A percentile compares a stretch with the other conserved stretches of the same genome.
These are phyloP conservation scores for Ceratocystis diversiconidia DNA, from an alignment of 2,329 filamentous ascomycete species.

Conservation along the genomic window DNA sequence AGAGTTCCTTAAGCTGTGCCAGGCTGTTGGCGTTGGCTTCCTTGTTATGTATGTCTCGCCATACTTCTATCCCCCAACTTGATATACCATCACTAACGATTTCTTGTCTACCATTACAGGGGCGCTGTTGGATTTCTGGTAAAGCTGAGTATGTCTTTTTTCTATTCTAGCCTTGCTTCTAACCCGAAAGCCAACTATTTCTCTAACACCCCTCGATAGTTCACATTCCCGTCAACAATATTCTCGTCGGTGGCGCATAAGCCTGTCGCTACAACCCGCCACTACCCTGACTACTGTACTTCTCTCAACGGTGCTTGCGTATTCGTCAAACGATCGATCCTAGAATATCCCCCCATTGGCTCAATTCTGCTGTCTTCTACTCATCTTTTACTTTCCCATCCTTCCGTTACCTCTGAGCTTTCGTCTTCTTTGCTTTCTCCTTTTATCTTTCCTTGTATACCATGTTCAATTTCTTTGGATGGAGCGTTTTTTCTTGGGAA, in stretches of 20 bases:
- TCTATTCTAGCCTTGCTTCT: background rate
- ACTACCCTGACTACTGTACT: too few relatives aligned
- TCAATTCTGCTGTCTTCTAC: background rate
- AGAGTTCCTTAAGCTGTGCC: conserved; percentile 33
- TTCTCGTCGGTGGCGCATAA: conserved; percentile 53
- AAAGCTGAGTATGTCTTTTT: conserved; percentile 44
- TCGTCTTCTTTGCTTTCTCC: background rate
- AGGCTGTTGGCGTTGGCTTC: conserved; percentile 55
- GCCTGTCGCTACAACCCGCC: background rate
- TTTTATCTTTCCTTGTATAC: conserved; percentile 7
- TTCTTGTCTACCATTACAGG: background rate
- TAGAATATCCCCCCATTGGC: background rate
- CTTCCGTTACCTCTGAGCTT: too few relatives aligned
- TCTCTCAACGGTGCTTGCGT: too few relatives aligned
- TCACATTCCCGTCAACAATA: conserved; percentile 57
- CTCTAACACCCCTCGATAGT: conserved; percentile 29
- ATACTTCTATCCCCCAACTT: background rate
- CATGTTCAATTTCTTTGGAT: conserved; percentile 10
- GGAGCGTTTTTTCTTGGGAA: conserved; percentile 11
- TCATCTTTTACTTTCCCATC: background rate
- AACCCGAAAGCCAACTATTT: background rate
- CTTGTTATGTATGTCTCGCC: conserved; percentile 39
- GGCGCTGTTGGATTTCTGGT: conserved; percentile 56
- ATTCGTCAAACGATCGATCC: too few relatives aligned
- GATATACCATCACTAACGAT: background rate